Evolutionary conservation across 139 green algal species (phyloP), one percentile per base, ranked within the genome.

Genomic region (Volvox reticuliferus): DNA sequence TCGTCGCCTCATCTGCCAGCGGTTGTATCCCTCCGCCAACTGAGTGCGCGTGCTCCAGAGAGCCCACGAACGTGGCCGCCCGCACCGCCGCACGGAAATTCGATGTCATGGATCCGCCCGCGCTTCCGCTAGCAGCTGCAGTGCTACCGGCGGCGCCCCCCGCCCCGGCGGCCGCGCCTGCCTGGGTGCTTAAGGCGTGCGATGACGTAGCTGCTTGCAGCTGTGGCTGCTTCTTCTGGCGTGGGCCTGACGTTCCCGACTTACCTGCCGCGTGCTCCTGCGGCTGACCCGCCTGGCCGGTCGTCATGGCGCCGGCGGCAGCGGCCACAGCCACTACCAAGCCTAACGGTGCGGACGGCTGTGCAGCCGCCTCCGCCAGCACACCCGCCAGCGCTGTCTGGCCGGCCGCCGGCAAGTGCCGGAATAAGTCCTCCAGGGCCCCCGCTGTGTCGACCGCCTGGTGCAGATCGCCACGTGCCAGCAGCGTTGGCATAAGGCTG

Each of bases 311-410:
- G 85, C 85, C 85, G 35, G 85, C 85, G 14, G 85, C 44, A 12
- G 85, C 85, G 28, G 85, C 85, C 37, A 89, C 85, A 19, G 85
- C 85, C 37, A 89, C 85, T 3, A 89, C 85, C 28, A 89, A 68
- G 0, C 85, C 85, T 36, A 89, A 71, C 69, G 85, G 85, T 67
- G 85, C 85, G 44, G 85, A 20, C 37, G 85, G 85, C 85, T 89
- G 69, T 44, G 85, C 85, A 18, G 85, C 85, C 69, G 85, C 85
- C 33, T 82, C 85, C 69, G 85, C 85, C 69, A 89, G 85, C 17
- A 89, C 85, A 6, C 69, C 44, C 28, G 85, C 85, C 69, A 89
- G 69, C 37, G 85, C 85, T 30, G 69, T n/a, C 85, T 89, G 68
- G 0, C 85, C 85, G 18, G 69, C 69, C 18, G 71, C 0, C 36